A percentile compares a stretch with the other conserved stretches of the same genome.
Evolutionary conservation across 2,329 filamentous ascomycete species (phyloP).

Genomic region (Fusarium zealandicum): DNA sequence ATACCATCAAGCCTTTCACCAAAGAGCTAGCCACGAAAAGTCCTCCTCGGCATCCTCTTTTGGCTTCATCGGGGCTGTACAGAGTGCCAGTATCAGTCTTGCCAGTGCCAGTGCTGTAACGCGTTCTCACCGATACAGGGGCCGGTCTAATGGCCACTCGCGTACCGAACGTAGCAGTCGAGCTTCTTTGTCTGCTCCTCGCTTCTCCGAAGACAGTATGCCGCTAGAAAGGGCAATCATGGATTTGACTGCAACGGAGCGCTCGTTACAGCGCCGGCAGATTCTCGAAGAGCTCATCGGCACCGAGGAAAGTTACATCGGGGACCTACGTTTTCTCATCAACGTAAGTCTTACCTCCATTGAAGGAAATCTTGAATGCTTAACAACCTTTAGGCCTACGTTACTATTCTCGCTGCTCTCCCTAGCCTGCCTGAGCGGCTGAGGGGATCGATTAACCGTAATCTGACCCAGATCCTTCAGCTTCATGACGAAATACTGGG

Average conservation of each 20-base stretch:
- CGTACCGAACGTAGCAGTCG: conserved; percentile 69
- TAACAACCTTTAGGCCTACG: conserved; percentile 66
- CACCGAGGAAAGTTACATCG: conserved; percentile 89
- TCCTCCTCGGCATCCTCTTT: conserved; percentile 78
- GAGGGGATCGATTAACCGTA: conserved; percentile 77
- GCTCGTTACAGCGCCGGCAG: conserved; percentile 77
- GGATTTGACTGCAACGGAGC: conserved; percentile 74
- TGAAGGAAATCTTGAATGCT: background rate
- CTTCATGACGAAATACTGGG: conserved; percentile 83
- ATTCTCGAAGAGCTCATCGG: conserved; percentile 85
- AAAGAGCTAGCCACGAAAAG: conserved; percentile 53
- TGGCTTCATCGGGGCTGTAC: conserved; percentile 80
- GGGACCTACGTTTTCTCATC: conserved; percentile 84
- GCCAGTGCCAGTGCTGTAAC: conserved; percentile 73
- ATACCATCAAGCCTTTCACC: conserved; percentile 9
- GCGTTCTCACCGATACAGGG: conserved; percentile 62
- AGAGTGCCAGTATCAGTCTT: conserved; percentile 81
- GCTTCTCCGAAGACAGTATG: conserved; percentile 70
- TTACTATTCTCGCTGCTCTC: conserved; percentile 76
- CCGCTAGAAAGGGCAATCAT: conserved; percentile 63
- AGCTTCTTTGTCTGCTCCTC: conserved; percentile 65
- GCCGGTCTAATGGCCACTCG: conserved; percentile 61
- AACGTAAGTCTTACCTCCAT: conserved; percentile 66
- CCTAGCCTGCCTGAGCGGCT: conserved; percentile 69
- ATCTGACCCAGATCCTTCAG: conserved; percentile 79